Evolutionary conservation across 306 rosid species (phyloP), one percentile per base, ranked within the genome.

Genomic region (Dryas alaskensis): DNA sequence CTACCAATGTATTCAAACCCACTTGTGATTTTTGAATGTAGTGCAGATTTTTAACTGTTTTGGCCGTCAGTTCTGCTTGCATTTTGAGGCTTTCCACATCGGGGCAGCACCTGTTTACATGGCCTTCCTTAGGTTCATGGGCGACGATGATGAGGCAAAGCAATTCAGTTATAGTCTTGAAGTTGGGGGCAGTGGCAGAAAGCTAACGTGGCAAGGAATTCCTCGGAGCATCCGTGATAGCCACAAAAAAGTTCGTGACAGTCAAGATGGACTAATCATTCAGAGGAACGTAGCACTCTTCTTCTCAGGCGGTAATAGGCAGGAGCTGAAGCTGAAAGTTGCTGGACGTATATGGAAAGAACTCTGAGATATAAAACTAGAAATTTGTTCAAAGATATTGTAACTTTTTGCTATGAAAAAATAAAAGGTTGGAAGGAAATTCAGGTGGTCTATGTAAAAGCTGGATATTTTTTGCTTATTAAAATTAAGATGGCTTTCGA

Each of bases 91-190:
- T 12, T 86, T 86, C 75, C 87, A 77, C 61, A 59, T 86, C 64
- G 90, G 85, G 43, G 78, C 54, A 49, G 76, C 90, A 45, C 90
- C 90, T 0, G 87, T 86, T 64, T 86, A 86, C 81, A 86, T 86
- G 84, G 84, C 90, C 25, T 86, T 86, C 76, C 73, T 83, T 47
- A 77, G 90, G n/a, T 86, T 86, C 80, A 86, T 86, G 87, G 90
- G 90, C 0, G 90, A 86, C 7, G 87, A 86, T 3, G 86, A 81
- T 2, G 90, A 83, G 48, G 90, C 90, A 8, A 86, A 81, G 72
- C 82, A 81, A 65, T 86, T 86, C 73, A 76, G 62, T 45, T 86
- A 86, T 61, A 83, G 82, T 78, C 75, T 86, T 16, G 90, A 86
- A 79, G 82, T 86, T 42, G 87, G 90, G 3, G 87, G 90, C 2